Evolutionary conservation across 2,329 filamentous ascomycete species (phyloP).

Genomic region (Hypomyces perniciosus): DNA sequence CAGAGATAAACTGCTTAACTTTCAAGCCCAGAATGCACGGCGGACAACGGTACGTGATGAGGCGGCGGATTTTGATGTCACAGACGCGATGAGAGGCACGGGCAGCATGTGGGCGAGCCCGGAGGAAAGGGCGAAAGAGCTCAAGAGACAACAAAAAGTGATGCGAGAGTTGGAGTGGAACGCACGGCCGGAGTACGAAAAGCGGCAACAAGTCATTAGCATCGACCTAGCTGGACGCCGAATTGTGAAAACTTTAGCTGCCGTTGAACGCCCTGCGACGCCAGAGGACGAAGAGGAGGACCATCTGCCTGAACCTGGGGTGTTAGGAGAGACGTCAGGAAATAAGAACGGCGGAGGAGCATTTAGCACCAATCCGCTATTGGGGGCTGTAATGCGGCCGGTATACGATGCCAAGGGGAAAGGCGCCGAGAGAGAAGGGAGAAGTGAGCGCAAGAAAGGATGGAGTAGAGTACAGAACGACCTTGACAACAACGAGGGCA

Average conservation of each 20-base stretch:
- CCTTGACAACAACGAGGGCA: constrained; percentile 49
- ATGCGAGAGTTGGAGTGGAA: constrained; percentile 84
- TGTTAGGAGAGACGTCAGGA: constrained; percentile 30
- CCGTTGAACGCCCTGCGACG: constrained; percentile 51
- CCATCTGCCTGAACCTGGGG: constrained; percentile 24
- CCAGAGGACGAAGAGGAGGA: constrained; percentile 41
- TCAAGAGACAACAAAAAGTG: constrained; percentile 80
- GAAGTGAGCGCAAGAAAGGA: constrained; percentile 37
- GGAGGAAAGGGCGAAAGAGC: constrained; percentile 71
- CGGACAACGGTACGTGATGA: constrained; percentile 84
- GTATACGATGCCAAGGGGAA: constrained; percentile 51
- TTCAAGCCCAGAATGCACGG: constrained; percentile 79
- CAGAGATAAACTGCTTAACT: constrained; percentile 71
- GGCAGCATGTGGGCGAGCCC: constrained; percentile 74
- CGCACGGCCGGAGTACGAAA: constrained; percentile 80
- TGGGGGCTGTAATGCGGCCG: constrained; percentile 60
- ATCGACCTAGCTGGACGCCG: constrained; percentile 76
- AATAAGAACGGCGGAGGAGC: constrained; percentile 43
- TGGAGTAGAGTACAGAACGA: constrained; percentile 60
- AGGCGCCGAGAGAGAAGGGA: constrained; percentile 34
- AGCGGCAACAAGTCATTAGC: constrained; percentile 75
- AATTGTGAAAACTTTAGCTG: constrained; percentile 66
- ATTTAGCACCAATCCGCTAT: constrained; percentile 63
- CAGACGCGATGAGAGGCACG: constrained; percentile 36
- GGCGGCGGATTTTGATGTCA: constrained; percentile 58